phyloP scores from a whole-genome alignment of 495 filamentous ascomycete genomes.

The Tuber borchii region DNA sequence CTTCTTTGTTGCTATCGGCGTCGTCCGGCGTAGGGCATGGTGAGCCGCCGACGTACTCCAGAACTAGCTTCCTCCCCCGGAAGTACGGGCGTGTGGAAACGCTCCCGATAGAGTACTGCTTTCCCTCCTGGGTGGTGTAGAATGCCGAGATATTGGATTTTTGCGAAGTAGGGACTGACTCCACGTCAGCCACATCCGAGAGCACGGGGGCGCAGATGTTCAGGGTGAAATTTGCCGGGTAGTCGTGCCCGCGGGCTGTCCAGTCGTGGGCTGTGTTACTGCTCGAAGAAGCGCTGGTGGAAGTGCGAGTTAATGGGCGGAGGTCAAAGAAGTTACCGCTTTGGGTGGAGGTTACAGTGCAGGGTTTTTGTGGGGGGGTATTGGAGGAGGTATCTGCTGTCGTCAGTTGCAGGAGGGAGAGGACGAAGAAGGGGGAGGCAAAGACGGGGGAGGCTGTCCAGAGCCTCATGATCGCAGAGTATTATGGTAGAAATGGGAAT shows the following conservation, averaged over 20 bases:
- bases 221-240: conserved; percentile 82
- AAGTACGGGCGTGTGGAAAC: conserved; percentile 63
- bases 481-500: conserved; percentile 2
- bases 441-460: conserved; percentile 27
- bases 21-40: conserved; percentile 53
- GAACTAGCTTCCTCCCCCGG: conserved; percentile 79
- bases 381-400: conserved; percentile 21
- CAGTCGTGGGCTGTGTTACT: conserved; percentile 54
- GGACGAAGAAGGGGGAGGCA: conserved; percentile 12
- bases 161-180: conserved; percentile 58
- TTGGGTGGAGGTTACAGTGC: conserved; percentile 67
- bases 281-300: conserved; percentile 47
- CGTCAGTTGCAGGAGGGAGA: conserved; percentile 10
- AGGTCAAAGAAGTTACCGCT: conserved; percentile 86
- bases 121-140: conserved; percentile 60
- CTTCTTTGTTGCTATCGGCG: conserved; percentile 4
- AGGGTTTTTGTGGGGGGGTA: conserved; percentile 49
- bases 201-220: conserved; percentile 90
- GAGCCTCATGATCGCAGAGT: conserved; percentile 26
- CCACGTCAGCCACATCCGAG: conserved; percentile 63
- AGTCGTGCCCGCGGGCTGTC: conserved; percentile 75
- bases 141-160: conserved; percentile 77
- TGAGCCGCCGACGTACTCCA: conserved; percentile 88
- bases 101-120: conserved; percentile 75
- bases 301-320: conserved; percentile 56